phyloP scores from a whole-genome alignment of 371 early-diverging fungal species.

The Zychaea mexicana region DNA sequence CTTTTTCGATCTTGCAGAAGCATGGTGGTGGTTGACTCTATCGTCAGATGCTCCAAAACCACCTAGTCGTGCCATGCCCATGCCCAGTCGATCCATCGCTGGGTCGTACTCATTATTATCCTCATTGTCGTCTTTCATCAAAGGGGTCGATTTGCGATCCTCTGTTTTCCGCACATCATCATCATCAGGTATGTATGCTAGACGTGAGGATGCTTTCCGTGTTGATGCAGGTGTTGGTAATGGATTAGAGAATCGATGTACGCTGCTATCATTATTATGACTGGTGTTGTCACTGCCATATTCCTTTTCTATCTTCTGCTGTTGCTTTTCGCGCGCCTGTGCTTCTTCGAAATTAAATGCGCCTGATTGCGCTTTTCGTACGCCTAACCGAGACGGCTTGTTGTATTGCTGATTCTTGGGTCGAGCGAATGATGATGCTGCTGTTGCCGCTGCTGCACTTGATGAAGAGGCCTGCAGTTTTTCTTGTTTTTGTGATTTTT shows the following conservation, averaged over 20 bases:
- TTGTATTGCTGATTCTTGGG: constrained; percentile 1
- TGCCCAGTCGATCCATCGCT: constrained; percentile 51
- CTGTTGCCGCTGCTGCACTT: neutral
- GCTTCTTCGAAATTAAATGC: constrained; percentile 83
- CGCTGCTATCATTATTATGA: neutral
- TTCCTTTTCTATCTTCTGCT: constrained; percentile 44
- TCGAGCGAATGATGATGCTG: neutral
- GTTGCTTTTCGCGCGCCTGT: constrained; percentile 81
- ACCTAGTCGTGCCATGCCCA: constrained; percentile 49
- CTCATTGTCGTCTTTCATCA: neutral
- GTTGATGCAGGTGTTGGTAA: neutral
- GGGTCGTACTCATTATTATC: neutral
- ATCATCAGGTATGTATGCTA: constrained; percentile 5
- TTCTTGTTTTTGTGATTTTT: neutral
- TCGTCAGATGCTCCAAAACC: neutral
- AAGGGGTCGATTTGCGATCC: neutral
- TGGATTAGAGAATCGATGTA: neutral
- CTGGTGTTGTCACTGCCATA: neutral
- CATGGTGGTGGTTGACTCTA: neutral
- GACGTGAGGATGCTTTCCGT: constrained; percentile 9
- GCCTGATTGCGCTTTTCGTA: constrained; percentile 13
- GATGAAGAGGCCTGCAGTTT: neutral
- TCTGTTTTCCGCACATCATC: neutral
- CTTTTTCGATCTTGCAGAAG: neutral
- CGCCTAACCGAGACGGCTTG: constrained; percentile 9